Conservation (phyloP, 2,329 filamentous ascomycete species). For the Arthrobotrys entomopaga region DNA sequence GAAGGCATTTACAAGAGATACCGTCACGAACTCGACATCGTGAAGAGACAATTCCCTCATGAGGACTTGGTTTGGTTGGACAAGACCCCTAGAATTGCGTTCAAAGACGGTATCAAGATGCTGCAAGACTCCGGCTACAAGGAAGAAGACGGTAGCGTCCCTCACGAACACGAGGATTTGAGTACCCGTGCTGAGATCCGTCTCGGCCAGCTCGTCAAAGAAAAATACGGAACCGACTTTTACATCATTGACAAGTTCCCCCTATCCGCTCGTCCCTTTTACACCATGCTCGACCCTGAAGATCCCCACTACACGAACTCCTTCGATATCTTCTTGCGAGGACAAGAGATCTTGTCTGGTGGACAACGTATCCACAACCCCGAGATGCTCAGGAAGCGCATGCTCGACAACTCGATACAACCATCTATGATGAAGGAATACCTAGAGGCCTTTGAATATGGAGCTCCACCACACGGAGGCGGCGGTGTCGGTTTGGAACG, state of each 20-base stretch:
- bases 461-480: slow-evolving; percentile 87
- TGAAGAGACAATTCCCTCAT: slow-evolving; percentile 86
- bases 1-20: slow-evolving; percentile 75
- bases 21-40: slow-evolving; percentile 77
- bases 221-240: slow-evolving; percentile 89
- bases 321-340: slow-evolving; percentile 93
- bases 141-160: slow-evolving; percentile 78
- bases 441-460: slow-evolving; percentile 85
- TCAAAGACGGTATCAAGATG: slow-evolving; percentile 81
- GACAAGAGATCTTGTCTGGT: slow-evolving; percentile 90
- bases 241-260: slow-evolving; percentile 96
- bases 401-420: slow-evolving; percentile 78
- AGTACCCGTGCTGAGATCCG: slow-evolving; percentile 87
- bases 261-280: slow-evolving; percentile 83
- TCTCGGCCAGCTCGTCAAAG: slow-evolving; percentile 82
- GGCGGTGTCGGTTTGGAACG: slow-evolving; percentile 91
- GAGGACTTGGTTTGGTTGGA: slow-evolving; percentile 88
- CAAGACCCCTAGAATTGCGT: slow-evolving; percentile 82
- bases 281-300: slow-evolving; percentile 83
- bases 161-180: slow-evolving; percentile 77
- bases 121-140: slow-evolving; percentile 80
- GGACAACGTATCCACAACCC: slow-evolving; percentile 92
- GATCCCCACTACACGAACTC: slow-evolving; percentile 83
- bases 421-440: slow-evolving; percentile 90
- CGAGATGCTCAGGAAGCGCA: slow-evolving; percentile 76